Evolutionary conservation across 2,329 filamentous ascomycete genomes (phyloP), one percentile per base, ranked within the genome.

Genomic region (Leptoxyphium fumago): DNA sequence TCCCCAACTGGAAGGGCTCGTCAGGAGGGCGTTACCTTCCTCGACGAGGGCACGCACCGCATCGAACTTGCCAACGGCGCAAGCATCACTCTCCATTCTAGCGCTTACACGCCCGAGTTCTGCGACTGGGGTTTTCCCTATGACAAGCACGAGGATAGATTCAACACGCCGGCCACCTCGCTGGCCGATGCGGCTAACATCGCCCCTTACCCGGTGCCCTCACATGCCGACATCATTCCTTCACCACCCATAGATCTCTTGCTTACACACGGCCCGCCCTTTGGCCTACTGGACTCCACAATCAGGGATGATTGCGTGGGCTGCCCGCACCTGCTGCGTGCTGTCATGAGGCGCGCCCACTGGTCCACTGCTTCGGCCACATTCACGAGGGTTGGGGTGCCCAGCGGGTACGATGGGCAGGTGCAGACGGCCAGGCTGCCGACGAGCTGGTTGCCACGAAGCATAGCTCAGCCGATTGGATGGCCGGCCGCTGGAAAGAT

Each of bases 361-460:
- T 60, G 2, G 42, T 80, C n/a, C 73, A 79, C 54, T 73, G 73
- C 48, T 81, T 78, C 53, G 76, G 77, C 0, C 76, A 80, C 59
- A 78, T 79, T 14, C 75, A 78, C 52, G 72, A 75, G 52, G 72
- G 63, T 0, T 68, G 69, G 58, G 72, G 71, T 14, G 68, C 64
- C 2, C 55, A 61, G 48, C 58, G 52, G 29, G 58, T 69, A 9
- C 45, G 14, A 9, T 71, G 67, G 70, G 48, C 56, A 42, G 13
- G 13, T n/a, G 13, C 13, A 4, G 34, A 9, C 34, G 14, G 21
- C 14, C 50, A 57, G 10, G 52, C 59, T 30, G 46, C 61, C 8
- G 42, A 55, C 41, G 38, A 26, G 6, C 41, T 43, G 8, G 15
- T n/a, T 29, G 43, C 28, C 6, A 38, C 34, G 8, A 39, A 32